Evolutionary conservation across 1,139 yeast species (phyloP).

Genomic region (Pichia terricola): DNA sequence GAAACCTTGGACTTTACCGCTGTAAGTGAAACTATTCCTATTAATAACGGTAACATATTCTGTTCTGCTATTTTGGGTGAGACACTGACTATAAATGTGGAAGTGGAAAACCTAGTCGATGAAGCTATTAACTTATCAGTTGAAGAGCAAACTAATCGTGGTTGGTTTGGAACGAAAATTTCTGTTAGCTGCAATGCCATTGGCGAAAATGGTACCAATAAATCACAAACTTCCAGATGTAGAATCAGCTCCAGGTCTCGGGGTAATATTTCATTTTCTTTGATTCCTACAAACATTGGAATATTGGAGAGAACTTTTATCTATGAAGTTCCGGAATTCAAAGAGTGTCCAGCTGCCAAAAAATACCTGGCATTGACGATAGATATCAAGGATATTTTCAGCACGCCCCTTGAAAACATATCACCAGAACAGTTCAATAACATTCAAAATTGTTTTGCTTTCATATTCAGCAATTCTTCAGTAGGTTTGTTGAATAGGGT

Average conservation of each 20-base stretch:
- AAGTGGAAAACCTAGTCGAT: conserved; percentile 7
- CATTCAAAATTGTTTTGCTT: conserved; percentile 16
- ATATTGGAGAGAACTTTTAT: conserved; percentile 8
- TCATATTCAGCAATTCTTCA: conserved; percentile 5
- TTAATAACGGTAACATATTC: conserved; percentile 2
- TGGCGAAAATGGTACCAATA: not conserved
- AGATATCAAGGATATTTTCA: conserved; percentile 12
- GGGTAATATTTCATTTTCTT: conserved; percentile 4
- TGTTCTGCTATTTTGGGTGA: conserved; percentile 11
- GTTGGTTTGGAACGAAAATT: conserved; percentile 13
- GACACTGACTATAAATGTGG: conserved; percentile 1
- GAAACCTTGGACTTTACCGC: not conserved
- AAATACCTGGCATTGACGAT: conserved; percentile 11
- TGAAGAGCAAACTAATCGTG: conserved; percentile 7
- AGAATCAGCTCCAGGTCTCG: conserved; percentile 2
- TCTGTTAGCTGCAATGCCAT: conserved; percentile 4
- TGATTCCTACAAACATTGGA: conserved; percentile 4
- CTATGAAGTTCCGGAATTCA: conserved; percentile 8
- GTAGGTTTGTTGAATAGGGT: not conserved
- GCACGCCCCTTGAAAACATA: conserved; percentile 13
- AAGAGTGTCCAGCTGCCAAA: conserved; percentile 8
- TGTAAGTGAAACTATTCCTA: conserved; percentile 3
- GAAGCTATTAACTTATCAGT: conserved; percentile 8
- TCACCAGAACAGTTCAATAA: conserved; percentile 16
- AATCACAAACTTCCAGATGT: conserved; percentile 2